phyloP scores from a whole-genome alignment of 176 grass and related monocot species.

The Poa pratensis region DNA sequence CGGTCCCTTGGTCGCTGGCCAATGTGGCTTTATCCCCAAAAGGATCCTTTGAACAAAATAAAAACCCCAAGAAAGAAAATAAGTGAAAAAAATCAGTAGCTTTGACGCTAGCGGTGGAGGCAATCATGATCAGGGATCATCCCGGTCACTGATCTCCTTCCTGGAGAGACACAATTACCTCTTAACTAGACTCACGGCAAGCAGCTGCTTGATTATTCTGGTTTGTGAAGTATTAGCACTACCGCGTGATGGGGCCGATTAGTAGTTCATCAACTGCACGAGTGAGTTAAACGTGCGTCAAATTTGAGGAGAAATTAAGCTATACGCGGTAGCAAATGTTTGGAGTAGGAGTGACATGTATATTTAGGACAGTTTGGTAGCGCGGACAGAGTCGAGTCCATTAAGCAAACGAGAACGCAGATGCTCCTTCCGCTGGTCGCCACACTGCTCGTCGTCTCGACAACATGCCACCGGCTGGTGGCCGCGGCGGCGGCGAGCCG shows the following conservation, averaged over 20 bases:
- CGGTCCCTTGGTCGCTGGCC: slow-evolving; percentile 18
- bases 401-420: background rate
- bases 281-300: slow-evolving; percentile 14
- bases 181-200: background rate
- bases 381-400: background rate
- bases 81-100: slow-evolving; percentile 20
- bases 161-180: background rate
- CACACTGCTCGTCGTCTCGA: background rate
- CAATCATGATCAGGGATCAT: background rate
- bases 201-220: background rate
- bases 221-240: background rate
- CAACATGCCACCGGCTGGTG: background rate
- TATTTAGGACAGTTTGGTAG: slow-evolving; percentile 7
- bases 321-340: background rate
- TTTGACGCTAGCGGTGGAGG: background rate
- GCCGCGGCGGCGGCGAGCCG: slow-evolving; percentile 6
- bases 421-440: slow-evolving; percentile 22
- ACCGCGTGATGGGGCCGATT: background rate
- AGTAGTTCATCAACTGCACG: background rate
- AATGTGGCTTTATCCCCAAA: background rate
- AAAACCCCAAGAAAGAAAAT: background rate
- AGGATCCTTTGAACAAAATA: background rate
- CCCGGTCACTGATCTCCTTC: background rate
- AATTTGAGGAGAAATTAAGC: background rate
- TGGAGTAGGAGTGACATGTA: background rate